phyloP scores from a whole-genome alignment of 495 filamentous ascomycete species.

The Tuber melanosporum region DNA sequence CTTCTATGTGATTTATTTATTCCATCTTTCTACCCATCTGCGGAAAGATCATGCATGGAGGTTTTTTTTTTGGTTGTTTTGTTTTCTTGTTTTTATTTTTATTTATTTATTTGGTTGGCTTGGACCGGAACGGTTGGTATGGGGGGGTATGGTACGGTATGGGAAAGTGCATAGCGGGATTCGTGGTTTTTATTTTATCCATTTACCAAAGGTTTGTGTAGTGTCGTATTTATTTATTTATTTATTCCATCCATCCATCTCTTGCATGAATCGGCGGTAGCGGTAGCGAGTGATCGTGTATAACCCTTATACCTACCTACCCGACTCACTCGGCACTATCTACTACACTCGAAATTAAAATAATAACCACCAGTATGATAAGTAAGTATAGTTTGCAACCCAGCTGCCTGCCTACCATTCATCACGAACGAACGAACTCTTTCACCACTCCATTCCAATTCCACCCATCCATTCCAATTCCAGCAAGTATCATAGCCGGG shows the following conservation, averaged over 20 bases:
- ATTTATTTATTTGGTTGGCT: neutral
- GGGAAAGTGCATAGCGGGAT: slow-evolving; percentile 2
- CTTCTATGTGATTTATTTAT: neutral
- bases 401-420: too few relatives aligned
- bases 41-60: neutral
- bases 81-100: neutral
- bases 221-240: neutral
- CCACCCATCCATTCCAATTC: too few relatives aligned
- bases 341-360: neutral
- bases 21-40: neutral
- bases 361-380: too few relatives aligned
- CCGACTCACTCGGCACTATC: neutral
- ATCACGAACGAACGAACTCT: too few relatives aligned
- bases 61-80: neutral
- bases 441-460: too few relatives aligned
- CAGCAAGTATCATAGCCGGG: too few relatives aligned
- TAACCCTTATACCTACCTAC: too few relatives aligned
- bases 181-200: neutral
- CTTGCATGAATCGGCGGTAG: neutral
- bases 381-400: too few relatives aligned
- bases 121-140: neutral
- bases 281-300: neutral
- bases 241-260: neutral
- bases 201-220: neutral
- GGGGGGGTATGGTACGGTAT: neutral